phyloP scores from a whole-genome alignment of 305 asterid genomes.

The Caryopteris hybrid region DNA sequence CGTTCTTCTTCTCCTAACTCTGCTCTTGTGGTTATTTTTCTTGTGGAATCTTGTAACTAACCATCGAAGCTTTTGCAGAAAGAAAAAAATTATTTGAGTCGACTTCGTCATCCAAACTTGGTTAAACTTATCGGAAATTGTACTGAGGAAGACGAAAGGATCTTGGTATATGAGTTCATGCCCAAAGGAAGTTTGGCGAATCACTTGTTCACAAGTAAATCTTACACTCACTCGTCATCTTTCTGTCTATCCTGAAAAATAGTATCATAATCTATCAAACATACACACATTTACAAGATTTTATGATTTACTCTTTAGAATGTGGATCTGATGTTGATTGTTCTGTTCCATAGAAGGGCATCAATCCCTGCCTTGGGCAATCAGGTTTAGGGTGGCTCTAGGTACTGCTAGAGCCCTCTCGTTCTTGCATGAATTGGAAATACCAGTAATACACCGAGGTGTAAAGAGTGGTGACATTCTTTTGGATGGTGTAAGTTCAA shows the following conservation, averaged over 20 bases:
- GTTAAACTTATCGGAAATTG: constrained; percentile 62
- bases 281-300: background rate
- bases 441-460: constrained; percentile 12
- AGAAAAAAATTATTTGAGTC: constrained; percentile 46
- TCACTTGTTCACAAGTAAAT: constrained; percentile 57
- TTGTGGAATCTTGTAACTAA: background rate
- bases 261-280: background rate
- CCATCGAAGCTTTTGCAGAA: constrained; percentile 31
- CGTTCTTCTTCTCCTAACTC: background rate
- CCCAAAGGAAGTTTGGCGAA: constrained; percentile 17
- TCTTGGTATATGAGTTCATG: constrained; percentile 42
- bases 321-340: background rate
- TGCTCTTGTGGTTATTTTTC: background rate
- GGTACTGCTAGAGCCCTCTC: constrained; percentile 32
- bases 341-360: constrained; percentile 11
- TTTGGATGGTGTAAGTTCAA: constrained; percentile 18
- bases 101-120: constrained; percentile 59
- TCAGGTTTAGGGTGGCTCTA: constrained; percentile 26
- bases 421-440: constrained; percentile 24
- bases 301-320: background rate
- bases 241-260: background rate
- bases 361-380: constrained; percentile 27
- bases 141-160: constrained; percentile 36
- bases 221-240: background rate
- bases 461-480: background rate